Evolutionary conservation across 257 asterid genomes (phyloP).

Genomic region (Ajuga chamaepitys): DNA sequence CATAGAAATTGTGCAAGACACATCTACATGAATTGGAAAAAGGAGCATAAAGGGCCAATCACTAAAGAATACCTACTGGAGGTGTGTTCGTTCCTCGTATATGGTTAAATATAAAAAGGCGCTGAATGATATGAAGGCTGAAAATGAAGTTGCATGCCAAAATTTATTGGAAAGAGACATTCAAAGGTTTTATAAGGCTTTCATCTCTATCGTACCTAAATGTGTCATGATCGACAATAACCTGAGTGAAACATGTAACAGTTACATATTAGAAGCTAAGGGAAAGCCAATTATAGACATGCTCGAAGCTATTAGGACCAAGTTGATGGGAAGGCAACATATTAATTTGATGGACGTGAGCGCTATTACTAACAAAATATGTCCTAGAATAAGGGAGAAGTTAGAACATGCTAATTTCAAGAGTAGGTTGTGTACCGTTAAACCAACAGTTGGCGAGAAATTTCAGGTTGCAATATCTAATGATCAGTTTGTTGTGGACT

Average conservation of each 20-base stretch:
- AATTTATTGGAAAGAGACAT: neutral
- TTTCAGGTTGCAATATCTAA: too few species aligned
- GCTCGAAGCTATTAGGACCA: too few species aligned
- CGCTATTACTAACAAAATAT: too few species aligned
- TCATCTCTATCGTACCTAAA: neutral
- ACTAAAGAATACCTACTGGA: neutral
- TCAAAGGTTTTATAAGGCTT: neutral
- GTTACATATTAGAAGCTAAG: neutral
- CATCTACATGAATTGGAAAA: neutral
- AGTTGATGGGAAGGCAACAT: too few species aligned
- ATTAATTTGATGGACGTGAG: too few species aligned
- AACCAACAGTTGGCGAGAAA: too few species aligned
- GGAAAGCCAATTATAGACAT: neutral
- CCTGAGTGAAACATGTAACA: neutral
- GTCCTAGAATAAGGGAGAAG: too few species aligned
- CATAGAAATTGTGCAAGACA: neutral
- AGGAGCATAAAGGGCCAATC: neutral
- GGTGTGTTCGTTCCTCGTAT: neutral
- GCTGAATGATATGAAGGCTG: neutral
- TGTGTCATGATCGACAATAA: neutral
- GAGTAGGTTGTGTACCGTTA: too few species aligned
- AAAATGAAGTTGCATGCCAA: neutral
- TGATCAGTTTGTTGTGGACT: too few species aligned
- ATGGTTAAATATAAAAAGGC: neutral
- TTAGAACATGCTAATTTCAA: too few species aligned